Evolutionary conservation across 1,284 basidiomycete species (phyloP).

Genomic region (Pseudozyma pruni): DNA sequence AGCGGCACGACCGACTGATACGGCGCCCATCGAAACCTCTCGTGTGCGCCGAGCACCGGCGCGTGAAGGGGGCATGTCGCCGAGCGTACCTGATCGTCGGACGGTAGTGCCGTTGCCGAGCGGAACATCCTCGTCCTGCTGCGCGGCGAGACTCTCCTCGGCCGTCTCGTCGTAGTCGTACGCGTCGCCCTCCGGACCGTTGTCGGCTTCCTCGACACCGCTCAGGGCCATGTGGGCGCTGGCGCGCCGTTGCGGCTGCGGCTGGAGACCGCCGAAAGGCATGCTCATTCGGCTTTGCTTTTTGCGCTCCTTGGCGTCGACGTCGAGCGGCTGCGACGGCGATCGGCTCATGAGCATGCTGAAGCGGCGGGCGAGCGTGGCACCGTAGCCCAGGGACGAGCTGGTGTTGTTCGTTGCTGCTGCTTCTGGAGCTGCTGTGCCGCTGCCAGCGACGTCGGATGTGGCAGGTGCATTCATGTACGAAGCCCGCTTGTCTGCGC

Average conservation of each 20-base stretch:
- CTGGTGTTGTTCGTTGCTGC: slow-evolving; percentile 35
- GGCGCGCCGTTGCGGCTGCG: slow-evolving; percentile 26
- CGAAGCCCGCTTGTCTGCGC: slow-evolving; percentile 19
- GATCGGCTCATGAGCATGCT: slow-evolving; percentile 60
- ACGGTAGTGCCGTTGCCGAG: slow-evolving; percentile 27
- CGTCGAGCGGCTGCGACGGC: slow-evolving; percentile 53
- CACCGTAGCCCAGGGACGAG: slow-evolving; percentile 43
- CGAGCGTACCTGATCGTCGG: slow-evolving; percentile 44
- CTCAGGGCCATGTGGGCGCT: slow-evolving; percentile 32
- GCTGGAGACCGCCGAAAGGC: slow-evolving; percentile 10
- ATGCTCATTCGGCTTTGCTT: slow-evolving; percentile 59
- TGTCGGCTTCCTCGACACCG: slow-evolving; percentile 31
- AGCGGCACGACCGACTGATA: slow-evolving; percentile 41
- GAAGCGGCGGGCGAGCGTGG: slow-evolving; percentile 54
- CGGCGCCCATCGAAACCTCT: slow-evolving; percentile 29
- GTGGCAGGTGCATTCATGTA: slow-evolving; percentile 19
- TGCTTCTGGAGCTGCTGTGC: slow-evolving; percentile 13
- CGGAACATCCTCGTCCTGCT: slow-evolving; percentile 37
- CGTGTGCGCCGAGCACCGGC: slow-evolving; percentile 11
- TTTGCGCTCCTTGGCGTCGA: slow-evolving; percentile 52
- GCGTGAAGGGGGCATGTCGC: slow-evolving; percentile 37
- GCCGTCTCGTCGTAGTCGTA: slow-evolving; percentile 23
- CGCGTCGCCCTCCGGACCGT: slow-evolving; percentile 11
- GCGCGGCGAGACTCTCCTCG: slow-evolving; percentile 18
- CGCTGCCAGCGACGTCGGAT: slow-evolving; percentile 14